Percentiles rank a stretch among this genome's conserved stretches.
Conservation (phyloP, 2,329 filamentous ascomycete genomes). For the Apiospora koreana region DNA sequence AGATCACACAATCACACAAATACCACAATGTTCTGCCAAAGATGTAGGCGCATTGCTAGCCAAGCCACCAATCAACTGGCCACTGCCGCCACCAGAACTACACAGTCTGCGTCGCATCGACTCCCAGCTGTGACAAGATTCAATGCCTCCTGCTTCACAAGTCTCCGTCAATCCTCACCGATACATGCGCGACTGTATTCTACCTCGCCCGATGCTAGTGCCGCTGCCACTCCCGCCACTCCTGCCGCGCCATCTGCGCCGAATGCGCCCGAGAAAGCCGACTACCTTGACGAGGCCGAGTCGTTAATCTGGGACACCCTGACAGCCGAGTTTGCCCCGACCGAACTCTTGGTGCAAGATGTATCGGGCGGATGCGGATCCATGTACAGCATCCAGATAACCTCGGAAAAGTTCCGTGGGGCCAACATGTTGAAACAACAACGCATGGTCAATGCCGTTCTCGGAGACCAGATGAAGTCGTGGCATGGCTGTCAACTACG, state of each 20-base stretch:
- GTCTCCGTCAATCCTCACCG: background rate
- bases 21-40: slow-evolving; percentile 1
- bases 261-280: slow-evolving; percentile 42
- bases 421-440: slow-evolving; percentile 78
- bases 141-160: background rate
- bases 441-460: slow-evolving; percentile 72
- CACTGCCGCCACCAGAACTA: background rate
- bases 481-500: slow-evolving; percentile 85
- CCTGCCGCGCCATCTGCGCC: slow-evolving; percentile 17
- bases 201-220: background rate
- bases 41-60: background rate
- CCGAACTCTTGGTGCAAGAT: slow-evolving; percentile 68
- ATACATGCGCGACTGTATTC: background rate
- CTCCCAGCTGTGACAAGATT: background rate
- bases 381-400: slow-evolving; percentile 84
- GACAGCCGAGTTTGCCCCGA: slow-evolving; percentile 49
- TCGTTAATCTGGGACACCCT: slow-evolving; percentile 59
- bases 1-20: no score
- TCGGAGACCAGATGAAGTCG: slow-evolving; percentile 73
- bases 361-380: slow-evolving; percentile 82
- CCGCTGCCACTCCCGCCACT: slow-evolving; percentile 18
- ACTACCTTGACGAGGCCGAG: slow-evolving; percentile 57
- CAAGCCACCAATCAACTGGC: background rate
- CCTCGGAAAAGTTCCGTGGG: slow-evolving; percentile 70
- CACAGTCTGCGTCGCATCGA: background rate